Evolutionary conservation across 495 filamentous ascomycete species (phyloP).

Genomic region (Aspergillus cristatus): DNA sequence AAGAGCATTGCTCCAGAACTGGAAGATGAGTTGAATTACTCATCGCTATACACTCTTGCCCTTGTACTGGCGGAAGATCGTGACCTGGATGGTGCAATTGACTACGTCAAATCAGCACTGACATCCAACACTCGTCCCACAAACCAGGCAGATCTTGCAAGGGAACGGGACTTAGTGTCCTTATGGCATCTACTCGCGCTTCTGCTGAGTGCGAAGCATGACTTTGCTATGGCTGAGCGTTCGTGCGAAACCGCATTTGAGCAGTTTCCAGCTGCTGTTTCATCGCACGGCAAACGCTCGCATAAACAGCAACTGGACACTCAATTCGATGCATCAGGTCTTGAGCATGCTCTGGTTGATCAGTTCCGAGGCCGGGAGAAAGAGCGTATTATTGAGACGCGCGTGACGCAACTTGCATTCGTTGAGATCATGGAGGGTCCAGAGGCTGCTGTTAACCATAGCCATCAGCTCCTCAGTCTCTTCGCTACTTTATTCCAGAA

Average conservation of each 20-base stretch:
- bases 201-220: conserved; percentile 75
- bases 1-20: conserved; percentile 58
- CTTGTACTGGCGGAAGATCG: conserved; percentile 71
- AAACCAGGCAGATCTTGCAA: conserved; percentile 19
- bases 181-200: conserved; percentile 81
- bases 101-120: conserved; percentile 58
- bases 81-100: conserved; percentile 66
- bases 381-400: conserved; percentile 74
- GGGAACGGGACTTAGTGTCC: conserved; percentile 33
- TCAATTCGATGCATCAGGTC: conserved; percentile 10
- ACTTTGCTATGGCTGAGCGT: conserved; percentile 67
- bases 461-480: conserved; percentile 71
- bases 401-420: conserved; percentile 86
- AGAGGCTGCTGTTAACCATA: conserved; percentile 72
- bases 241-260: conserved; percentile 87
- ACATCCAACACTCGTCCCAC: conserved; percentile 23
- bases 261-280: conserved; percentile 54
- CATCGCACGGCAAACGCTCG: conserved; percentile 35
- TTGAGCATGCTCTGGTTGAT: conserved; percentile 49
- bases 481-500: conserved; percentile 71
- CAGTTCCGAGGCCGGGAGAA: conserved; percentile 71
- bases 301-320: conserved; percentile 22
- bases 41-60: conserved; percentile 71
- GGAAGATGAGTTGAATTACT: conserved; percentile 50
- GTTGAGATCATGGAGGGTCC: conserved; percentile 75